phyloP scores from a whole-genome alignment of 257 asterid species.

The Cordia subcordata region DNA sequence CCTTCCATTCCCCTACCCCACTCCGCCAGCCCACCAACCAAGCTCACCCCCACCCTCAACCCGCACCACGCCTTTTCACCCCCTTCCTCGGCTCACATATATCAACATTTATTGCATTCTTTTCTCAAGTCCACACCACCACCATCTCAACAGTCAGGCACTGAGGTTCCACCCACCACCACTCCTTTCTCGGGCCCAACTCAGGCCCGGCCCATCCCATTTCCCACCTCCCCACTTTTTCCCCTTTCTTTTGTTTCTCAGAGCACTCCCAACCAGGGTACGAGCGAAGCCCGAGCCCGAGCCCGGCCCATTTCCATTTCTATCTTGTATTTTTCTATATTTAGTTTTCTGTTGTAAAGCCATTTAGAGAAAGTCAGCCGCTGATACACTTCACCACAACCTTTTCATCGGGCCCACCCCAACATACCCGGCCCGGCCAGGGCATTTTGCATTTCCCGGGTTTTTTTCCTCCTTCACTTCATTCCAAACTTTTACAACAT shows the following conservation, averaged over 20 bases:
- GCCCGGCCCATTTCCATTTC: background rate
- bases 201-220: slow-evolving; percentile 2
- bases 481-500: background rate
- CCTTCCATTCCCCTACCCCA: slow-evolving; percentile 7
- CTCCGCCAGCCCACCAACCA: background rate
- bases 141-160: background rate
- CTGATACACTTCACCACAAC: background rate
- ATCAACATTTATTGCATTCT: slow-evolving; percentile 7
- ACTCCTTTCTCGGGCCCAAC: slow-evolving; percentile 21
- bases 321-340: background rate
- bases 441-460: slow-evolving; percentile 6
- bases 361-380: background rate
- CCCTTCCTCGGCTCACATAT: slow-evolving; percentile 5
- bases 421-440: too few relatives aligned
- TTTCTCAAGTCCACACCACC: slow-evolving; percentile 18
- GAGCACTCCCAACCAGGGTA: background rate
- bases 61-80: background rate
- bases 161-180: slow-evolving; percentile 9
- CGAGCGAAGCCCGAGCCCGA: too few relatives aligned
- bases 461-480: slow-evolving; percentile 7
- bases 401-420: too few relatives aligned
- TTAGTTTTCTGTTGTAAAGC: background rate
- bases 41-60: slow-evolving; percentile 1
- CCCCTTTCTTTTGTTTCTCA: background rate
- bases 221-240: too few relatives aligned